Percentiles rank a stretch among this genome's conserved stretches.
These are phyloP conservation scores for Curvularia lunata DNA, from an alignment of 2,329 filamentous ascomycete species.

Conservation along the genomic window DNA sequence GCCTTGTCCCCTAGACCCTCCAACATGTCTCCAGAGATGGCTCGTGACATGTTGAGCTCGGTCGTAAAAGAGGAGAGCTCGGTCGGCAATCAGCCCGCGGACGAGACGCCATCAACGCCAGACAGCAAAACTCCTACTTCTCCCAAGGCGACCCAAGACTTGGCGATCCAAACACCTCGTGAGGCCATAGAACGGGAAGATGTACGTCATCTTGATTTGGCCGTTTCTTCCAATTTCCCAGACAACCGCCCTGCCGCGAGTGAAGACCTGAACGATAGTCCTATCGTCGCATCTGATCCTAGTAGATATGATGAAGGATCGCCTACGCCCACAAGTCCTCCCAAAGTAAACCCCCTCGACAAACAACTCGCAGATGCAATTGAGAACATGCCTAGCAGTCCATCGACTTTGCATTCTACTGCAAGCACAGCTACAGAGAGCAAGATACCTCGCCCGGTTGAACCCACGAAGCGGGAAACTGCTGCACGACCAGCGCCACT, in stretches of 20 bases:
- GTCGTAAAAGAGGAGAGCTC: conserved; percentile 68
- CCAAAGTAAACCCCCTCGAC: conserved; percentile 46
- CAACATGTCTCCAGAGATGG: conserved; percentile 64
- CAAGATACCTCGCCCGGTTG: conserved; percentile 49
- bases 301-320: conserved; percentile 32
- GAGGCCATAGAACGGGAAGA: conserved; percentile 57
- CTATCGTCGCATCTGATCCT: conserved; percentile 31
- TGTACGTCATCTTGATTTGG: conserved; percentile 67
- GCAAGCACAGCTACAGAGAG: conserved; percentile 37
- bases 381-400: conserved; percentile 43
- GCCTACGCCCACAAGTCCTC: conserved; percentile 37
- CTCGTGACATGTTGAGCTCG: conserved; percentile 67
- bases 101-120: conserved; percentile 12
- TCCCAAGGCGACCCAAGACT: conserved; percentile 18
- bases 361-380: conserved; percentile 43
- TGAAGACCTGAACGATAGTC: conserved; percentile 37
- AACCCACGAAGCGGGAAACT: conserved; percentile 43
- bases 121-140: conserved; percentile 19
- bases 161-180: conserved; percentile 39
- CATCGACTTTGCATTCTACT: conserved; percentile 25
- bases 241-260: conserved; percentile 24
- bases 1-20: conserved; percentile 45
- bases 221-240: conserved; percentile 54
- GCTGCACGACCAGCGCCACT: conserved; percentile 34
- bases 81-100: conserved; percentile 24